Evolutionary conservation across 305 asterid species (phyloP), one percentile per base, ranked within the genome.

Genomic region (Fraxinus xanthoxyloides): DNA sequence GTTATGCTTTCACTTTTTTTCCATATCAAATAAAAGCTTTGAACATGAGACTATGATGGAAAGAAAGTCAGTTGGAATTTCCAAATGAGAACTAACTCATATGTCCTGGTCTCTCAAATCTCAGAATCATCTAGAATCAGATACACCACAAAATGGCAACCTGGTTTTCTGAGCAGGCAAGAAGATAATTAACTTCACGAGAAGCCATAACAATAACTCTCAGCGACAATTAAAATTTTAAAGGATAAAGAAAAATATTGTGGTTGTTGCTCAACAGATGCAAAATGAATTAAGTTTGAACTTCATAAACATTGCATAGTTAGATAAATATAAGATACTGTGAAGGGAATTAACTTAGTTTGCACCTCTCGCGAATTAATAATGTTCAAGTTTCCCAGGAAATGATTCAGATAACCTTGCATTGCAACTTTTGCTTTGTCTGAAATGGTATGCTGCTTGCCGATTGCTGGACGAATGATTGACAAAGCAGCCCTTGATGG

Each of bases 371-470:
- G 83, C 15, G 97, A 92, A 84, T 95, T 95, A 80, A 95, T 86
- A 36, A 94, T 90, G 86, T 95, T 97, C 95, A 94, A 85, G 91
- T 91, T 90, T 78, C 98, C 97, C 86, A 94, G 89, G 89, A 95
- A 95, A 85, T 92, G 94, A 86, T 89, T 94, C 85, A 95, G 91
- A 86, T 94, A 95, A 73, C 95, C 94, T 89, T 95, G 99, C 98
- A 95, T 94, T 78, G 97, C 97, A 83, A 85, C 84, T 89, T 92
- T 95, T 84, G 96, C 97, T 82, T 85, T 94, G 56, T 92, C 97
- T 67, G 97, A 87, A 83, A 94, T 83, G 26, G 89, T 83, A 75
- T 92, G 93, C 79, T 90, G 98, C 85, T 82, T 89, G 86, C 98
- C 92, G 69, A 94, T 88, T 63, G 98, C 84, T 40, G 98, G 99